Base-by-base conservation (phyloP, 257 asterid genomes). In the Haberlea rhodopensis region DNA sequence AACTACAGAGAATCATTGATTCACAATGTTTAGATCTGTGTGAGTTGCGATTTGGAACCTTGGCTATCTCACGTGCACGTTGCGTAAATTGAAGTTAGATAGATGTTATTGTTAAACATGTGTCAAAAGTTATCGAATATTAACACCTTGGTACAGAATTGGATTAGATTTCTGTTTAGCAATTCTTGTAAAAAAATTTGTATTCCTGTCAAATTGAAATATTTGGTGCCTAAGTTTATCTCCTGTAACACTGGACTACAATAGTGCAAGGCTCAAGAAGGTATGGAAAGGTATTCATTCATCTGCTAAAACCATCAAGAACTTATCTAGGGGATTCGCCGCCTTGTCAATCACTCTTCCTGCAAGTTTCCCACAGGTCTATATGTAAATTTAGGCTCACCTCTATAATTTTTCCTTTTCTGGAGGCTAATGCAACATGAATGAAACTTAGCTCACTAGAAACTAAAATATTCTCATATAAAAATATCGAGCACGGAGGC, bases 221-320 rank as follows among this genome's bases (percentile, higher is more conserved):
- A 56, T 57, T 43, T 48, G 16, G 57, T 67, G 45, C 63, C 61
- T 62, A 37, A 46, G 51, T 48, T 58, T 60, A 31, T 63, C 70
- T 10, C 22, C 3, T n/a, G 48, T 62, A 55, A 53, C 72, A 54
- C 52, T 66, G 61, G 27, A 65, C 40, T 68, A 71, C 58, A 37
- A 69, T 37, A 92, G 99, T 79, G 74, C 72, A 92, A 92, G 71
- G 84, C 86, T 49, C 95, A 82, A 75, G 99, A 94, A 76, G 99
- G 99, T 26, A 45, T 92, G 90, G 96, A 89, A 81, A 96, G 97
- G 59, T 89, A 84, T 75, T 80, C 89, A 84, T 75, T 80, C 95
- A 19, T 57, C 76, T 63, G 87, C 87, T 43, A 61, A 52, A 34
- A 81, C 78, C 62, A 82, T 92, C 45, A 92, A 89, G 79, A 85